These are phyloP conservation scores for Berkeleyomyces rouxiae DNA, from an alignment of 2,329 filamentous ascomycete species.

Conservation along the genomic window DNA sequence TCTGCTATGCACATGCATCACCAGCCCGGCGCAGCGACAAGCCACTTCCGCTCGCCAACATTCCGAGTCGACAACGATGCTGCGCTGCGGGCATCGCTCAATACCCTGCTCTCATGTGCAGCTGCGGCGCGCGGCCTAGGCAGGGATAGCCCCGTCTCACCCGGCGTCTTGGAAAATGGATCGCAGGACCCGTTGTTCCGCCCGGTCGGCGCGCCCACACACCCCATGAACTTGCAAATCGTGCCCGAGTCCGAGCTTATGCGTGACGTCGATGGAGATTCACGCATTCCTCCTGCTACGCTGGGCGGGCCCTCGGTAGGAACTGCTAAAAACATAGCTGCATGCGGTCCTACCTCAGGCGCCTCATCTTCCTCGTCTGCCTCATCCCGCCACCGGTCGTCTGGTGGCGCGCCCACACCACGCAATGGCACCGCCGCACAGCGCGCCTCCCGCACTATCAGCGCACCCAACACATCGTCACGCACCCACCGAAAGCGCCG, in stretches of 20 bases:
- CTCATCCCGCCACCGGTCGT: not conserved
- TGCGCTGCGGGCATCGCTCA: constrained; percentile 80
- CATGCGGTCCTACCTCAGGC: not conserved
- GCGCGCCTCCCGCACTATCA: constrained; percentile 26
- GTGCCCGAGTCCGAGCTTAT: constrained; percentile 45
- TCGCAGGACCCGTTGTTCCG: constrained; percentile 19
- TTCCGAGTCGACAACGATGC: constrained; percentile 84
- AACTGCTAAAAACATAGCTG: constrained; percentile 5
- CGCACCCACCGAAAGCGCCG: constrained; percentile 40
- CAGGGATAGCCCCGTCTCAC: constrained; percentile 24
- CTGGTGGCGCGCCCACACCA: not conserved
- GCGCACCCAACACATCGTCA: not conserved
- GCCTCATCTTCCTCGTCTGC: not conserved
- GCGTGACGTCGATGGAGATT: constrained; percentile 18
- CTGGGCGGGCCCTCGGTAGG: constrained; percentile 15
- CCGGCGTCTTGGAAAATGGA: constrained; percentile 14
- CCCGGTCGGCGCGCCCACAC: constrained; percentile 32
- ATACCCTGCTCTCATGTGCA: constrained; percentile 85
- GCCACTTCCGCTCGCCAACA: constrained; percentile 49
- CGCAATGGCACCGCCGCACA: constrained; percentile 16
- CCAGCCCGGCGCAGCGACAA: constrained; percentile 25
- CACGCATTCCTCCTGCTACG: not conserved
- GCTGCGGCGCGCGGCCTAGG: constrained; percentile 71
- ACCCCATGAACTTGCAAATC: constrained; percentile 40
- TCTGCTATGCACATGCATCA: constrained; percentile 29